Conservation (phyloP, 73 alveolate species). For the Paramecium sonneborni region DNA sequence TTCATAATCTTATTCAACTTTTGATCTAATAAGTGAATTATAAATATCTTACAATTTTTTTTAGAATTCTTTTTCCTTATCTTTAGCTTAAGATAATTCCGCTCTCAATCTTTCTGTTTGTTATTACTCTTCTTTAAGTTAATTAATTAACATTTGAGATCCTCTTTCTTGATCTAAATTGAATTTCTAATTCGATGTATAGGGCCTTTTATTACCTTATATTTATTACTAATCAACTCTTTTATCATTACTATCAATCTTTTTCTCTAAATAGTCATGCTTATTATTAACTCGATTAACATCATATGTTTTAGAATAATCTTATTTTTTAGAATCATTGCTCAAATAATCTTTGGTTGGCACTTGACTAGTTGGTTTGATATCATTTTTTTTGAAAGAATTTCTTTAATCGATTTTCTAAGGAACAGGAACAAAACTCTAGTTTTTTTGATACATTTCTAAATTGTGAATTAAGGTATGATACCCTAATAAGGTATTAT, state of each 20-base stretch:
- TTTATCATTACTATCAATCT: slow-evolving; percentile 6
- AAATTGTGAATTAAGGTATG: not conserved
- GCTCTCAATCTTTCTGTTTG: slow-evolving; percentile 37
- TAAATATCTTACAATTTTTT: not conserved
- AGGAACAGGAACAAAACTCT: not conserved
- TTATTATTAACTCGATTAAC: not conserved
- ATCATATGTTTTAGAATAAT: slow-evolving; percentile 36
- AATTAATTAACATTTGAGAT: not conserved
- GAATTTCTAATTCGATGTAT: not conserved
- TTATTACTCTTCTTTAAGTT: not conserved
- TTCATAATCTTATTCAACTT: slow-evolving; percentile 7
- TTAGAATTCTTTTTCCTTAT: slow-evolving; percentile 19
- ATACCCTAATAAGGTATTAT: slow-evolving; percentile 52
- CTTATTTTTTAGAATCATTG: slow-evolving; percentile 22
- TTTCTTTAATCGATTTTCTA: slow-evolving; percentile 28
- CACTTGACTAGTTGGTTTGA: not conserved
- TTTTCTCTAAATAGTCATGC: not conserved
- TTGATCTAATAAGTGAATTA: not conserved
- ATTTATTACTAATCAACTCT: not conserved
- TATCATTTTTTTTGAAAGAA: slow-evolving; percentile 49
- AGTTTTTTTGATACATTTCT: slow-evolving; percentile 50
- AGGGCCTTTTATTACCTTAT: slow-evolving; percentile 24
- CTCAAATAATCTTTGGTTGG: slow-evolving; percentile 36
- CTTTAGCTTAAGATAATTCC: not conserved
- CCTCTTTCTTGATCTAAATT: not conserved